A percentile compares a stretch with the other conserved stretches of the same genome.
Evolutionary conservation across 257 asterid genomes (phyloP).

Genomic region (Lavandula angustifolia): DNA sequence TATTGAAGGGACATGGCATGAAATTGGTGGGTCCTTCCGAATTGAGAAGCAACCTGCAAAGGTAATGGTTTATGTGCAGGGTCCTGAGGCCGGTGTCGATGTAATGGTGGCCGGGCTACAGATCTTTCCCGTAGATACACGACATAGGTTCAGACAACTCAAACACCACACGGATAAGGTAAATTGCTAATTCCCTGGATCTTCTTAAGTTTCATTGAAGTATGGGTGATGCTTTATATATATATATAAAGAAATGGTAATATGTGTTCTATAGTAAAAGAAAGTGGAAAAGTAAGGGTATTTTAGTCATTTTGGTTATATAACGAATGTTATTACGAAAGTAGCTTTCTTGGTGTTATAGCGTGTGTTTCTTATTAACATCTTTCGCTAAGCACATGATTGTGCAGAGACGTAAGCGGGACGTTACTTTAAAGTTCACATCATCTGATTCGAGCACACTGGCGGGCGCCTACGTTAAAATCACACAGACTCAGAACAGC

Average conservation of each 20-base stretch:
- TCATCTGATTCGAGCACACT: slow-evolving; percentile 43
- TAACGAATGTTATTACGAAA: no score
- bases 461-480: slow-evolving; percentile 49
- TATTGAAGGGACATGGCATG: slow-evolving; percentile 72
- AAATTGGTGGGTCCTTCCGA: slow-evolving; percentile 85
- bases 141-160: slow-evolving; percentile 57
- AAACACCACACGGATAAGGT: slow-evolving; percentile 70
- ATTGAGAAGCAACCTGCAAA: slow-evolving; percentile 70
- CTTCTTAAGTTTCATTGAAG: not conserved
- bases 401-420: slow-evolving; percentile 73
- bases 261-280: no score
- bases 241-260: no score
- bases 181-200: slow-evolving; percentile 15
- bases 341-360: not conserved
- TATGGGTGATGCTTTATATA: no score
- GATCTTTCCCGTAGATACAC: slow-evolving; percentile 71
- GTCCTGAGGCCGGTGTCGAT: slow-evolving; percentile 86
- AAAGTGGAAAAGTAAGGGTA: no score
- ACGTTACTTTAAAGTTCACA: slow-evolving; percentile 58
- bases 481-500: slow-evolving; percentile 63
- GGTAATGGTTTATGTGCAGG: slow-evolving; percentile 78
- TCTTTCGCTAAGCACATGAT: not conserved
- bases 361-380: no score
- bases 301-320: no score
- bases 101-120: slow-evolving; percentile 90